Conservation (phyloP, 352 stramenopile genomes). For the Globisporangium cystogenes region DNA sequence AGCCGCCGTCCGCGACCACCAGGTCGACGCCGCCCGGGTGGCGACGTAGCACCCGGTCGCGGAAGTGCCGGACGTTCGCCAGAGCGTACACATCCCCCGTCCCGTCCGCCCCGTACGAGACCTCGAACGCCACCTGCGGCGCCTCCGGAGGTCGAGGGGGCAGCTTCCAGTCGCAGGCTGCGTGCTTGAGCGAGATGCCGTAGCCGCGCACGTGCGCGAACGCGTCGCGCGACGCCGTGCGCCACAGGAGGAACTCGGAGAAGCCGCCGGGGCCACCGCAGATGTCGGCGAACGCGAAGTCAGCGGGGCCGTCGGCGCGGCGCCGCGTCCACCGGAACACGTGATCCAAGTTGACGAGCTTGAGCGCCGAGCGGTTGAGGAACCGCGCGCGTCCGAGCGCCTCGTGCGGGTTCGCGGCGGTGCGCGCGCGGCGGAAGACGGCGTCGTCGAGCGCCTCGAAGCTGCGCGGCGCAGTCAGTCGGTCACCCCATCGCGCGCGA, state of each 20-base stretch:
- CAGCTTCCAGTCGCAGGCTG: conserved; percentile 41
- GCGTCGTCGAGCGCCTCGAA: conserved; percentile 29
- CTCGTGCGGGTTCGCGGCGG: conserved; percentile 51
- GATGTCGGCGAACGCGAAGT: conserved; percentile 66
- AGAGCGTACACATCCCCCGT: conserved; percentile 63
- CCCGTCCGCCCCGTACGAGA: conserved; percentile 63
- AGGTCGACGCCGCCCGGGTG: conserved; percentile 42
- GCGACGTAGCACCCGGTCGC: conserved; percentile 20
- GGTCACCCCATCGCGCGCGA: background rate
- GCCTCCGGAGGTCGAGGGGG: background rate
- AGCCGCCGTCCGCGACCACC: conserved; percentile 68
- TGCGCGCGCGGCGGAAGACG: conserved; percentile 36
- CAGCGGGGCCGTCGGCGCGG: background rate
- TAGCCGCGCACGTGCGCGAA: conserved; percentile 24
- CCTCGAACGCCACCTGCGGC: conserved; percentile 20
- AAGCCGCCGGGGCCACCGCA: conserved; percentile 79
- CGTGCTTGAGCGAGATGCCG: conserved; percentile 60
- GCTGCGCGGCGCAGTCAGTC: conserved; percentile 4
- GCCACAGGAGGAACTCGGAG: conserved; percentile 76
- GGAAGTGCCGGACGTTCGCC: conserved; percentile 53
- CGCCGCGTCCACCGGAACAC: conserved; percentile 45
- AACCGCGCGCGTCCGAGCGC: conserved; percentile 52
- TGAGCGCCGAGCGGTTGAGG: conserved; percentile 80
- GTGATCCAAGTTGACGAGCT: conserved; percentile 69
- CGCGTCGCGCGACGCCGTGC: background rate